Base-by-base conservation (phyloP, 495 filamentous ascomycete genomes). In the Tricharina praecox region DNA sequence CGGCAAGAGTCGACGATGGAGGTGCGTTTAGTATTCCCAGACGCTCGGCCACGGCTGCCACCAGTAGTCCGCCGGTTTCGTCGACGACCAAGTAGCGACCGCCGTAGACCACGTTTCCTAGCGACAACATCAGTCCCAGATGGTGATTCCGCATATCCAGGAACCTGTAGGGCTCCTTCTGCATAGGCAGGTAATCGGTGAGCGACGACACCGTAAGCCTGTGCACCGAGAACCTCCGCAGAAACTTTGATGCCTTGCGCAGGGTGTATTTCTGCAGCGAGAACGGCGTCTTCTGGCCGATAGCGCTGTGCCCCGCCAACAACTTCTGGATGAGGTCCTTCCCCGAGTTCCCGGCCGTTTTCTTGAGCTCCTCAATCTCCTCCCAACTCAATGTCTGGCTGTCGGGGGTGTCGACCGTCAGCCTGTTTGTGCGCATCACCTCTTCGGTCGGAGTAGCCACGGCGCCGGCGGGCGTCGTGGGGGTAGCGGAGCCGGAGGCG, bases 231-330 rank as follows among this genome's bases (percentile, higher is more conserved):
- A 97, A 95, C 16, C 85, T 68, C 50, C 77, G 75, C 50, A 94
- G 72, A 58, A 92, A 96, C 66, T 97, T 97, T 62, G 78, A 88
- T 33, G 79, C 78, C 68, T 97, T 97, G 18, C 90, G 73, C 13
- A 96, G 67, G 38, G 85, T 92, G 59, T 97, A 97, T 61, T 97
- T 97, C 19, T 87, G 85, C 16, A 94, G 66, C 4, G 82, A 85
- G 63, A 93, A 97, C 1, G 79, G 73, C 0, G 90, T 95, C 68
- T 96, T 97, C 67, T 97, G 80, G 51, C 92, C 85, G 23, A 96
- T 66, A 0, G 79, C 82, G 2, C 76, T 73, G 64, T 97, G 90
- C 11, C 82, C 85, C 16, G 81, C 69, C 59, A 97, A 65, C 2
- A 97, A 71, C 62, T 83, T 90, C 28, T 79, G 77, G 44, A 97